Evolutionary conservation across 352 stramenopile genomes (phyloP), one percentile per base, ranked within the genome.

Genomic region (Globisporangium echinulatum): DNA sequence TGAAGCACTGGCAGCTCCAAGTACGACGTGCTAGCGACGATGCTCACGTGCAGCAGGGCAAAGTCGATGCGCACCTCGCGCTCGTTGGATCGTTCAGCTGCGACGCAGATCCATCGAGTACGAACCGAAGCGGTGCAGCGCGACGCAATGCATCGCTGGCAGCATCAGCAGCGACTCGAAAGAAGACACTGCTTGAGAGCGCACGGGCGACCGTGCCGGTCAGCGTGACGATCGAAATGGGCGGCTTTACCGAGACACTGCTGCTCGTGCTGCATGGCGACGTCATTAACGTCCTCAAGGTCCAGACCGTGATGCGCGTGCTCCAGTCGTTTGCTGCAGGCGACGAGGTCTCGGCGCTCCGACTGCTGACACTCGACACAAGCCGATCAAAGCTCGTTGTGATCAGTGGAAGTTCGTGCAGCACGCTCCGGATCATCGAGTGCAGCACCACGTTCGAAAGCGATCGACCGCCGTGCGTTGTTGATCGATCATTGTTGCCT

Each of bases 211-310:
- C 67, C 53, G 37, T 56, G 33, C 25, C 60, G 17, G 62, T 88
- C 33, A 87, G 67, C 47, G 68, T 88, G n/a, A 58, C 57, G 17
- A 67, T 88, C 17, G 67, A 86, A 33, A 85, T 85, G 68, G 71
- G 67, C 6, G 66, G 55, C 37, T 86, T 73, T 50, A 59, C 58
- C 1, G 81, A 88, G 53, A 81, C 67, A 4, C 53, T 90, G 10
- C 53, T 90, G 17, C 52, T 90, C 0, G 68, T 87, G 6, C 57
- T 85, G 25, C 69, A 68, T 14, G 62, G 71, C 4, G 76, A 87
- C 43, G 52, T 85, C 5, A 78, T 90, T 37, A 71, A 90, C 48
- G 78, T 88, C n/a, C 57, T 88, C 8, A 90, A 88, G 48, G 69
- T 90, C 15, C 78, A 88, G 39, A 62, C 71, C 7, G 64, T 78